Conservation (phyloP, 164 flowering plant species). For the Magnolia changhungtana region DNA sequence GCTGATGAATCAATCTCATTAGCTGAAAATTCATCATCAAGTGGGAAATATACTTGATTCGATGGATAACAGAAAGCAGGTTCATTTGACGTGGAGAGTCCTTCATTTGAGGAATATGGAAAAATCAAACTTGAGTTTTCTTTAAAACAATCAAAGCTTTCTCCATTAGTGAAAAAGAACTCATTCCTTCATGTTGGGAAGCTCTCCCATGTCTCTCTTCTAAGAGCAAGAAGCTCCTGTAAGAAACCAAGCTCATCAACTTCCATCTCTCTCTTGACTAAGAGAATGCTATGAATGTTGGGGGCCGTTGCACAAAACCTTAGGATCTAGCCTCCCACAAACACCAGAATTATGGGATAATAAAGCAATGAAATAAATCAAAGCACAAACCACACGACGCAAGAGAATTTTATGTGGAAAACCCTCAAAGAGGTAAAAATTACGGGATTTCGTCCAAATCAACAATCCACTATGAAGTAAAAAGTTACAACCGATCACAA, state of each 20-base stretch:
- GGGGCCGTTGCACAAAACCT: too few species aligned
- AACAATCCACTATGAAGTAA: too few species aligned
- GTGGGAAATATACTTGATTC: conserved; percentile 24
- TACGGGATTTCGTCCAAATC: too few species aligned
- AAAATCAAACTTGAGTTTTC: conserved; percentile 29
- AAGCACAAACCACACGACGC: too few species aligned
- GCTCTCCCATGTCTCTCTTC: conserved; percentile 40
- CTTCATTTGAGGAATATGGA: conserved; percentile 25
- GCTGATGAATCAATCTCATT: conserved; percentile 29
- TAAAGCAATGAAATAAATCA: too few species aligned
- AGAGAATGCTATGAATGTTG: too few species aligned
- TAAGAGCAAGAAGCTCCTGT: conserved; percentile 55
- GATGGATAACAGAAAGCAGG: conserved; percentile 28
- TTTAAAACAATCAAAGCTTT: conserved; percentile 42
- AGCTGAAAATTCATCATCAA: conserved; percentile 28
- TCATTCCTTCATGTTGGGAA: conserved; percentile 28
- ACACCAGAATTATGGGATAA: too few species aligned
- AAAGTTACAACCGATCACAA: too few species aligned
- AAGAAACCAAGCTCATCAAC: conserved; percentile 42
- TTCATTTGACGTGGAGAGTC: conserved; percentile 10
- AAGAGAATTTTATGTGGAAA: too few species aligned
- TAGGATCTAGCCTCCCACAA: too few species aligned
- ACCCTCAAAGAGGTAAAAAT: too few species aligned
- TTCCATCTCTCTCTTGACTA: conserved; percentile 40
- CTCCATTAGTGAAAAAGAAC: conserved; percentile 28